Conservation (phyloP, 805 yeast species). For the Myxozyma neotropica region DNA sequence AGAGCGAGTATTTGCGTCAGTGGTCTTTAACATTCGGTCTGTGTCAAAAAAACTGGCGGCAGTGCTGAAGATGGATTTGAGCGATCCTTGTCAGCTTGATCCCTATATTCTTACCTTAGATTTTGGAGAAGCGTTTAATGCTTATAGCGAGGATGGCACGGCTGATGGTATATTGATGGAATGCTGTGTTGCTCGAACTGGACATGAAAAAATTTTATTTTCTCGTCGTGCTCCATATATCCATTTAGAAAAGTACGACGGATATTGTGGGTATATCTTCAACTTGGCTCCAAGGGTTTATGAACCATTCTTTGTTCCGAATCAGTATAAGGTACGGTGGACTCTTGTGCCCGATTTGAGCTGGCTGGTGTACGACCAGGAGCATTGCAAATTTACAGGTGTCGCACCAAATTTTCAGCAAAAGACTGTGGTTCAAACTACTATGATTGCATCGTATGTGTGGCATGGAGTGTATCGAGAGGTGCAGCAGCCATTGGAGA, state of each 20-base stretch:
- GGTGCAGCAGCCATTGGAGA: conserved; percentile 17
- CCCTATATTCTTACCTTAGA: conserved; percentile 18
- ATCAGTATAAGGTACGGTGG: conserved; percentile 8
- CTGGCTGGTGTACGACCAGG: conserved; percentile 18
- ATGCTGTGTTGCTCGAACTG: conserved; percentile 5
- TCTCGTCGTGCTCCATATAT: conserved; percentile 14
- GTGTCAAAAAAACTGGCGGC: neutral
- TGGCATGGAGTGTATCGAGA: conserved; percentile 24
- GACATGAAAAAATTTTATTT: neutral
- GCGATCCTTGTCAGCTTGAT: conserved; percentile 6
- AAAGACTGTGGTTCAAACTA: conserved; percentile 6
- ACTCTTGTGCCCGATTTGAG: conserved; percentile 14
- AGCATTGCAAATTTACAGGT: conserved; percentile 7
- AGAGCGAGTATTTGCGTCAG: neutral
- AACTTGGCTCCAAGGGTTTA: conserved; percentile 10
- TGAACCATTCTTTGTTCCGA: conserved; percentile 22
- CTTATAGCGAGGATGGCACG: conserved; percentile 14
- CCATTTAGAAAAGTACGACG: conserved; percentile 9
- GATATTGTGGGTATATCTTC: conserved; percentile 14
- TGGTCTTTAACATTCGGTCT: conserved; percentile 3
- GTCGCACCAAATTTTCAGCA: conserved; percentile 26
- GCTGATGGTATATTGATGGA: conserved; percentile 14
- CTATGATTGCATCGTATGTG: conserved; percentile 12
- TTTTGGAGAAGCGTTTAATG: conserved; percentile 8
- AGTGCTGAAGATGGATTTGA: conserved; percentile 2